Evolutionary conservation across 140 eudicot genomes (phyloP).

Genomic region (Cichorium intybus): DNA sequence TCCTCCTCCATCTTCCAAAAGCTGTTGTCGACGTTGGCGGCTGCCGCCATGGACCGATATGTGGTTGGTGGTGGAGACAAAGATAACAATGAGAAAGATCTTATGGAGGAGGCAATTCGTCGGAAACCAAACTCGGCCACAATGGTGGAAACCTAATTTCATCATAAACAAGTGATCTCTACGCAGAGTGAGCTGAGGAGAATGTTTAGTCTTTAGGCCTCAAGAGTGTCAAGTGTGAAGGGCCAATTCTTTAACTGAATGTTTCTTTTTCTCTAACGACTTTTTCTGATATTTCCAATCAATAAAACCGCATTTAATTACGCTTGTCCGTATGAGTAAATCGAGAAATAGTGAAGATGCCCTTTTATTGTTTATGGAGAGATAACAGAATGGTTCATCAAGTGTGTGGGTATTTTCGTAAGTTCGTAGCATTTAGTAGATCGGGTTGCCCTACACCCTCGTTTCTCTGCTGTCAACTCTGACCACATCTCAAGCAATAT

Average conservation of each 20-base stretch:
- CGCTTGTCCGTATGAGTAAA: constrained; percentile 17
- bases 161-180: background rate
- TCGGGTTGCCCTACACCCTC: background rate
- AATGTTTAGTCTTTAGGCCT: constrained; percentile 21
- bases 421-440: background rate
- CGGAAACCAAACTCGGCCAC: constrained; percentile 7
- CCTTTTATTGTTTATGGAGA: background rate
- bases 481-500: background rate
- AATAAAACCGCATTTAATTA: constrained; percentile 15
- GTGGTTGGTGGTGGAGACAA: constrained; percentile 27
- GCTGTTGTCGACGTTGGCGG: constrained; percentile 14
- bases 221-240: constrained; percentile 29
- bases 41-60: constrained; percentile 9
- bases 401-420: background rate
- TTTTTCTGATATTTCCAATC: constrained; percentile 16
- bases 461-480: background rate
- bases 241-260: constrained; percentile 20
- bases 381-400: background rate
- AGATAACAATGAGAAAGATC: constrained; percentile 15
- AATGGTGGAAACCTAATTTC: constrained; percentile 18
- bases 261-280: constrained; percentile 21
- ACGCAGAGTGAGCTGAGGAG: constrained; percentile 10
- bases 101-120: background rate
- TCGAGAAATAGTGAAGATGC: background rate
- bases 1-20: constrained; percentile 10